phyloP scores from a whole-genome alignment of 2,329 filamentous ascomycete species.

The Paecilomyces formosus region DNA sequence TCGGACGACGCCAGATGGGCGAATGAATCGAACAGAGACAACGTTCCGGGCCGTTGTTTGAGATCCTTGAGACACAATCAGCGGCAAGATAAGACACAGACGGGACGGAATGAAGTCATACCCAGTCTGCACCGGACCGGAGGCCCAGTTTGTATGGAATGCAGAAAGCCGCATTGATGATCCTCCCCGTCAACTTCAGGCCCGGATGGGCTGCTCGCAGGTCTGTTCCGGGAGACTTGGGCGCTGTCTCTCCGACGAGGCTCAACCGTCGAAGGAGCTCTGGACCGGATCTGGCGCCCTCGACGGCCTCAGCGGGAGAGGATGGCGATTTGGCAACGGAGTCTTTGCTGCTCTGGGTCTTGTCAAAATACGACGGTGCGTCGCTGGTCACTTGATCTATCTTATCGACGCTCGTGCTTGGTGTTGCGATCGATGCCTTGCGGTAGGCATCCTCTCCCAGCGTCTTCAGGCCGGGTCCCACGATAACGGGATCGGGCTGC shows the following conservation, averaged over 20 bases:
- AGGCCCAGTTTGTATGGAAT: constrained; percentile 55
- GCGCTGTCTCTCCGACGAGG: constrained; percentile 30
- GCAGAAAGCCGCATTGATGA: constrained; percentile 58
- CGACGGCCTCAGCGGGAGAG: constrained; percentile 36
- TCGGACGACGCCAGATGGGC: constrained; percentile 76
- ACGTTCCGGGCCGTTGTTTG: constrained; percentile 72
- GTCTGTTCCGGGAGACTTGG: constrained; percentile 42
- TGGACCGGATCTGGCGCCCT: constrained; percentile 39
- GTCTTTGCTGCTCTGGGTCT: constrained; percentile 14
- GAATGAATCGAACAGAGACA: constrained; percentile 87
- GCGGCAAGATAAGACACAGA: neutral
- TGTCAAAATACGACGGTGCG: constrained; percentile 22
- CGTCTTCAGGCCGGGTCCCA: constrained; percentile 19
- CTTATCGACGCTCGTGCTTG: constrained; percentile 16
- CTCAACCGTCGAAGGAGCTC: constrained; percentile 50
- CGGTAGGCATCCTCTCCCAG: constrained; percentile 19
- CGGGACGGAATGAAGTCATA: constrained; percentile 21
- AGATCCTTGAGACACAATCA: constrained; percentile 51
- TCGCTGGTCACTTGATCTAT: constrained; percentile 11
- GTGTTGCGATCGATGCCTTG: constrained; percentile 21
- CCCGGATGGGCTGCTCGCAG: constrained; percentile 49
- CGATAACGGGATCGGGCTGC: constrained; percentile 22
- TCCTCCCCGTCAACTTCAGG: constrained; percentile 52
- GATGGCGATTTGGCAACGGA: constrained; percentile 13
- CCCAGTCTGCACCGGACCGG: constrained; percentile 49